phyloP scores from a whole-genome alignment of 75 land plant genomes.

The Larix kaempferi region DNA sequence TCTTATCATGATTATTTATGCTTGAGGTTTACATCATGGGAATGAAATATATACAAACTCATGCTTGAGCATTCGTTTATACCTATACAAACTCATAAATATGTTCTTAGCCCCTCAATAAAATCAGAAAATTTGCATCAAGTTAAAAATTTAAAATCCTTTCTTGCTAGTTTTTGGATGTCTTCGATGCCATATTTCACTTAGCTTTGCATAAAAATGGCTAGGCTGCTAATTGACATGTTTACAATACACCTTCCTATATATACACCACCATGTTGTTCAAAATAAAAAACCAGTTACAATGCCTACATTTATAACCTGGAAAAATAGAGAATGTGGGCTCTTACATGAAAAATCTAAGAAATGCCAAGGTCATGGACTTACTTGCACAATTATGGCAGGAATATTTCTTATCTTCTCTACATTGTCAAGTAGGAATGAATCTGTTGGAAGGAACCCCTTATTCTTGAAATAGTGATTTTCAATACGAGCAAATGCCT shows the following conservation, averaged over 20 bases:
- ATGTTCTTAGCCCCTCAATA: no score
- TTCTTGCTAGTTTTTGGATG: neutral
- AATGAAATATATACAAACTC: no score
- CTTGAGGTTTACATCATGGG: no score
- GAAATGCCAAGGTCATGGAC: neutral
- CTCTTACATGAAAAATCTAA: neutral
- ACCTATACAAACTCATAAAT: no score
- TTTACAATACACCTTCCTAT: neutral
- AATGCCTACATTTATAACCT: neutral
- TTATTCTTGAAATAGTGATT: slow-evolving; percentile 50
- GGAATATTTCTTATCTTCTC: slow-evolving; percentile 48
- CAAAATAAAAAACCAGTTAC: neutral
- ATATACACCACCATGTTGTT: neutral
- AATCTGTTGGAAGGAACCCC: slow-evolving; percentile 43
- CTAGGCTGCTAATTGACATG: neutral
- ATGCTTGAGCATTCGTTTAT: no score
- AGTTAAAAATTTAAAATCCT: no score
- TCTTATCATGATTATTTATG: no score
- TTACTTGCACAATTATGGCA: slow-evolving; percentile 43
- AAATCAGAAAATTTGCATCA: no score
- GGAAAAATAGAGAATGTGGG: neutral
- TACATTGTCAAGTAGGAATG: slow-evolving; percentile 47
- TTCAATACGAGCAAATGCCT: slow-evolving; percentile 57
- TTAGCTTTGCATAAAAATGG: neutral
- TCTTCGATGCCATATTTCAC: neutral